Conservation (phyloP, 1,139 yeast genomes). For the Saccharomyces uvarum region DNA sequence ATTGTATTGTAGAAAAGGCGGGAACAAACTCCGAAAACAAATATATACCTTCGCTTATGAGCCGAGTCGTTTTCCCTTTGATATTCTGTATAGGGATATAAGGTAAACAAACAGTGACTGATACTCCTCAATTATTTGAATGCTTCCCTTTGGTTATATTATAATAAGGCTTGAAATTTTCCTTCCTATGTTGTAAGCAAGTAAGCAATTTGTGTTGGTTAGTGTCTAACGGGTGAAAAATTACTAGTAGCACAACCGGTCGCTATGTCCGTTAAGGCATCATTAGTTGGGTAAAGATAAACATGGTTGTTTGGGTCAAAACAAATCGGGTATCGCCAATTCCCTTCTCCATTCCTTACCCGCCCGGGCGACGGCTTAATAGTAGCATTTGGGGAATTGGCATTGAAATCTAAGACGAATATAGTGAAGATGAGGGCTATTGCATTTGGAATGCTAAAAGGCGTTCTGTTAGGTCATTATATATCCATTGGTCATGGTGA, state of each 20-base stretch:
- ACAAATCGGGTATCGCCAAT: neutral
- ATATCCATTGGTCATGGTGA: neutral
- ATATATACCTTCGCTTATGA: neutral
- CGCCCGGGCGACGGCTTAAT: neutral
- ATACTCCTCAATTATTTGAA: neutral
- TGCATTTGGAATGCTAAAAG: neutral
- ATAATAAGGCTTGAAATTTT: neutral
- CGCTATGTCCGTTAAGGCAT: neutral
- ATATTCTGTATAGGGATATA: neutral
- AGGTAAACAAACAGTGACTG: neutral
- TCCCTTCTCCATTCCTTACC: neutral
- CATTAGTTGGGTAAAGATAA: neutral
- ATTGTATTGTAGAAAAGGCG: neutral
- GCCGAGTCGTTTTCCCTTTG: neutral
- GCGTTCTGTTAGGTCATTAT: neutral
- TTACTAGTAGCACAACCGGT: neutral
- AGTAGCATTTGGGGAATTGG: neutral
- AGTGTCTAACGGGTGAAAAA: neutral
- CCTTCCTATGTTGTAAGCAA: neutral
- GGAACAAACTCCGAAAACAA: neutral
- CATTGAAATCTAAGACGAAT: too few relatives aligned
- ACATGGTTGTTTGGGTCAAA: neutral
- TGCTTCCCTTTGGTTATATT: neutral
- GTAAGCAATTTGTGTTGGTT: neutral
- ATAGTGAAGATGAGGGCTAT: neutral